These are phyloP conservation scores for Kalanchoe fedtschenkoi DNA, from an alignment of 164 flowering plant genomes.

Conservation along the genomic window DNA sequence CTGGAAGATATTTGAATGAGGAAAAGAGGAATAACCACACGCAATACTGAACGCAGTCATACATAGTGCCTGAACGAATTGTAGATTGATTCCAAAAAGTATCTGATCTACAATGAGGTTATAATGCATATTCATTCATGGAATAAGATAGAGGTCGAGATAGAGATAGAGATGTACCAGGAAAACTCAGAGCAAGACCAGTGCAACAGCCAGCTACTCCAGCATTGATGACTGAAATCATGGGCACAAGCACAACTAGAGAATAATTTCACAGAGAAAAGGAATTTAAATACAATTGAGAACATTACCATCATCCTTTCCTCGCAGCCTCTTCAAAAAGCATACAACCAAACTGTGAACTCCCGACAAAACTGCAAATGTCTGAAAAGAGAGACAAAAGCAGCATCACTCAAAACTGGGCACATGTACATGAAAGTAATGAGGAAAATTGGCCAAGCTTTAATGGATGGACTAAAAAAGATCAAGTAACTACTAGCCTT, in stretches of 20 bases:
- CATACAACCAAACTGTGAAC: constrained; percentile 90
- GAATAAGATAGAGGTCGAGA: neutral
- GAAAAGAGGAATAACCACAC: too few species aligned
- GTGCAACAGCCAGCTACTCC: constrained; percentile 99
- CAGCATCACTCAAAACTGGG: neutral
- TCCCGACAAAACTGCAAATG: constrained; percentile 92
- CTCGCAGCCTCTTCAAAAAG: constrained; percentile 71
- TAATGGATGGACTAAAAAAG: neutral
- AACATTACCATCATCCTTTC: constrained; percentile 85
- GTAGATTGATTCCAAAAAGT: neutral
- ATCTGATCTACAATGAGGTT: neutral
- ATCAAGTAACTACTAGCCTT: constrained; percentile 33
- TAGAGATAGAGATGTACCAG: constrained; percentile 35
- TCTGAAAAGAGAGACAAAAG: constrained; percentile 24
- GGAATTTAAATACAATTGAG: neutral
- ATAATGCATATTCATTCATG: too few species aligned
- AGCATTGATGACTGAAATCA: constrained; percentile 56
- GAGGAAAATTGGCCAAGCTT: neutral
- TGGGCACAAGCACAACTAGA: constrained; percentile 9
- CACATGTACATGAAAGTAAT: neutral
- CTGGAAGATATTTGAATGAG: neutral
- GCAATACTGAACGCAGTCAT: too few species aligned
- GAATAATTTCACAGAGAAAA: neutral
- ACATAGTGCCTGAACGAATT: too few species aligned
- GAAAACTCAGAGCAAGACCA: constrained; percentile 88